Evolutionary conservation across 164 flowering plant species (phyloP).

Genomic region (Berberis thunbergii): DNA sequence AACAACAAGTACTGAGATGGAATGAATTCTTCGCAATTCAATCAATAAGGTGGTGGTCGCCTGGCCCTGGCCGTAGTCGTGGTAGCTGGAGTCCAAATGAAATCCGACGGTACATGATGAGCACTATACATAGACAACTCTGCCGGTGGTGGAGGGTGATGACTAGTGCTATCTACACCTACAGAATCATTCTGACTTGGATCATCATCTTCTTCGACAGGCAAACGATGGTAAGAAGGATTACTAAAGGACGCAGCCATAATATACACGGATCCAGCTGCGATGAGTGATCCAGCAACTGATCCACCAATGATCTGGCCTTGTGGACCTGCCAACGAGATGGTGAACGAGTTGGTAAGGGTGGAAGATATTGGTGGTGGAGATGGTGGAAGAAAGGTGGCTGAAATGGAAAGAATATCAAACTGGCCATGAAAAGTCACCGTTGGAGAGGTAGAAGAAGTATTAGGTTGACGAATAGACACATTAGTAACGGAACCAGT

Average conservation of each 20-base stretch:
- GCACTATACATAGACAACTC: background rate
- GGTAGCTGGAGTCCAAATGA: background rate
- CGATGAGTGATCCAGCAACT: conserved; percentile 42
- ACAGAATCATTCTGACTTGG: background rate
- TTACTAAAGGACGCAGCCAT: conserved; percentile 44
- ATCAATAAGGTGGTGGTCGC: background rate
- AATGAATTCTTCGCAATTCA: background rate
- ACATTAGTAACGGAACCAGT: conserved; percentile 64
- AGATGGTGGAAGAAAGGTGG: conserved; percentile 50
- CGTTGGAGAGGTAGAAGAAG: conserved; percentile 19
- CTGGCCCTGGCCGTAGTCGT: background rate
- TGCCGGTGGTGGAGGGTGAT: background rate
- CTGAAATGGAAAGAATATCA: conserved; percentile 59
- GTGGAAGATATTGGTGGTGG: conserved; percentile 5
- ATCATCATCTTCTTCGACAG: conserved; percentile 27
- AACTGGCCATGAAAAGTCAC: conserved; percentile 63
- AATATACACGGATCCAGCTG: conserved; percentile 45
- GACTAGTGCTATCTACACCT: too few relatives aligned
- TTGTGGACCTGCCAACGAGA: conserved; percentile 58
- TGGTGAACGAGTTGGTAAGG: conserved; percentile 19
- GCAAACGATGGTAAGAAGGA: conserved; percentile 42
- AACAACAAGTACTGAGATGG: background rate
- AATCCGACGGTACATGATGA: background rate
- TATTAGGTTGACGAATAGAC: conserved; percentile 53
- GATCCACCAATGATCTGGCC: conserved; percentile 68